Conservation (phyloP, 1,139 yeast genomes). For the Saccharomyces hybrid region DNA sequence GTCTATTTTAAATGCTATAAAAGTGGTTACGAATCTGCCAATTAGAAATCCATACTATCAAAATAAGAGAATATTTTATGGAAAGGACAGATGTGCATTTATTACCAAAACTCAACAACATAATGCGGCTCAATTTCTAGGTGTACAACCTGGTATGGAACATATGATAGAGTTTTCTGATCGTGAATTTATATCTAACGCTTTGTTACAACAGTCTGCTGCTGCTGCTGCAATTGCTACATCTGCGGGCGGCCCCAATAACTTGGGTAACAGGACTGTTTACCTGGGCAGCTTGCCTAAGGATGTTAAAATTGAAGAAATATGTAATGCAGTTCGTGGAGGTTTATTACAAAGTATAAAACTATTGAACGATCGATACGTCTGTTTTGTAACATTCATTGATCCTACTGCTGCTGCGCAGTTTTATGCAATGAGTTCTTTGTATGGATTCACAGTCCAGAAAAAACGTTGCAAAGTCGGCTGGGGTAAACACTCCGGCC, state of each 20-base stretch:
- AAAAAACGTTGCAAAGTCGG: conserved; percentile 79
- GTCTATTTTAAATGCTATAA: conserved; percentile 75
- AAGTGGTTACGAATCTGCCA: conserved; percentile 65
- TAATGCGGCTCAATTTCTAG: conserved; percentile 92
- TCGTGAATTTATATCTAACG: conserved; percentile 32
- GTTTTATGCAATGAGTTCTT: conserved; percentile 80
- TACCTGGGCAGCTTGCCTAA: conserved; percentile 84
- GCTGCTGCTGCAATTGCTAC: conserved; percentile 78
- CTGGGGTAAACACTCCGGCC: conserved; percentile 96
- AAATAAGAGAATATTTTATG: conserved; percentile 66
- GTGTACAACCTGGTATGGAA: conserved; percentile 77
- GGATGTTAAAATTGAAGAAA: conserved; percentile 80
- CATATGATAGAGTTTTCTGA: conserved; percentile 78
- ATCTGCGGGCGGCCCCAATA: conserved; percentile 71
- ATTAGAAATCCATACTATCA: conserved; percentile 51
- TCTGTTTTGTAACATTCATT: conserved; percentile 86
- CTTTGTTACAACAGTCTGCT: conserved; percentile 58
- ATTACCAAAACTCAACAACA: conserved; percentile 94
- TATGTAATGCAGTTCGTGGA: conserved; percentile 90
- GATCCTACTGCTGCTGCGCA: conserved; percentile 92
- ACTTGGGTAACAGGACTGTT: conserved; percentile 85
- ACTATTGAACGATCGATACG: conserved; percentile 79
- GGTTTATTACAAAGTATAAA: conserved; percentile 72
- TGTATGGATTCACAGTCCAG: conserved; percentile 76
- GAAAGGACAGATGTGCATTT: conserved; percentile 78